Percentiles rank a stretch among this genome's conserved stretches.
Evolutionary conservation across 106 monocot genomes (phyloP).

Genomic region (Amphibolis antarctica): DNA sequence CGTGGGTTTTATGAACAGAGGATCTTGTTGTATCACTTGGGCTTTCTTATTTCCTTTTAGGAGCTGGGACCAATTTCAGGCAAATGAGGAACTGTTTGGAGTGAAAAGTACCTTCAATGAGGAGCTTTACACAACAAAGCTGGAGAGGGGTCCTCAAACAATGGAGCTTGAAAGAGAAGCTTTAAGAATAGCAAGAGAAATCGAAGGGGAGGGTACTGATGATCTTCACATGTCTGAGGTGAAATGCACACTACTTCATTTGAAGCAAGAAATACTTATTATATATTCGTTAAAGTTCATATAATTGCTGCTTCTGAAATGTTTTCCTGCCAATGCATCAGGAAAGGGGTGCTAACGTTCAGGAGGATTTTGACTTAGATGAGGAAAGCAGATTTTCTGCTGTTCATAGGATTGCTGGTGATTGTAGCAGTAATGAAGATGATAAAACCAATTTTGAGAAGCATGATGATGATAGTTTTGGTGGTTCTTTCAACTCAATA

Average conservation of each 20-base stretch:
- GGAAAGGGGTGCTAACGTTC: constrained; percentile 74
- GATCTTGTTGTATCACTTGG: too few species aligned
- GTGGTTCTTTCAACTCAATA: constrained; percentile 11
- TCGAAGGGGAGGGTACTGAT: constrained; percentile 73
- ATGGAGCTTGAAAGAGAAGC: constrained; percentile 68
- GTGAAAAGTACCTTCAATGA: constrained; percentile 97
- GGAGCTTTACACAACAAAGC: constrained; percentile 94
- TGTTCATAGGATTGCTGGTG: constrained; percentile 51
- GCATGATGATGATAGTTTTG: constrained; percentile 25
- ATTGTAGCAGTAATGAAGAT: constrained; percentile 17
- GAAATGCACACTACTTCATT: neutral
- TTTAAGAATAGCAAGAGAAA: constrained; percentile 88
- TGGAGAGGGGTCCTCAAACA: constrained; percentile 83
- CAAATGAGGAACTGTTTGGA: constrained; percentile 80
- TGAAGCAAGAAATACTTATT: too few species aligned
- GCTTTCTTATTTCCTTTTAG: constrained; percentile 19
- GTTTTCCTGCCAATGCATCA: constrained; percentile 21
- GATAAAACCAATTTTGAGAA: constrained; percentile 16
- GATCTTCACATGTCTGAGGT: constrained; percentile 94
- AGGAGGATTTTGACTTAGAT: constrained; percentile 58
- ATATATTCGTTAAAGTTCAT: neutral
- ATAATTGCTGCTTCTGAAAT: neutral
- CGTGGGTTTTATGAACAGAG: too few species aligned
- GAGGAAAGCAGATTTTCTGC: constrained; percentile 92
- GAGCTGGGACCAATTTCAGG: constrained; percentile 96